Percentiles rank a stretch among this genome's conserved stretches.
These are phyloP conservation scores for Lagenaria siceraria DNA, from an alignment of 306 rosid species.

Conservation along the genomic window DNA sequence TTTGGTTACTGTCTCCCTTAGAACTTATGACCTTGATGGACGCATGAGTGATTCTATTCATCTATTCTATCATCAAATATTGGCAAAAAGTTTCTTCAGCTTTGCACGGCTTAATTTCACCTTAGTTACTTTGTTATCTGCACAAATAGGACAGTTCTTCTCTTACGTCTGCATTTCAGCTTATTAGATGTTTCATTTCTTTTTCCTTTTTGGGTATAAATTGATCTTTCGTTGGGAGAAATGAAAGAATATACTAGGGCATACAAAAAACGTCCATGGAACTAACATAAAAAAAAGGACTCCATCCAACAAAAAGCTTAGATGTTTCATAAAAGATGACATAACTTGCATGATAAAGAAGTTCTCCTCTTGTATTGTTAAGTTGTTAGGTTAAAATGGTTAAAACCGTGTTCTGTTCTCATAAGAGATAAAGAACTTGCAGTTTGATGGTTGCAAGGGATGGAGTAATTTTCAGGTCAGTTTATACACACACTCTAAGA, in stretches of 20 bases:
- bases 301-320: no score
- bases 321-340: not conserved
- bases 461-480: not conserved
- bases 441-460: not conserved
- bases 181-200: not conserved
- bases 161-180: not conserved
- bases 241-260: no score
- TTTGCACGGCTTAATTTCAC: not conserved
- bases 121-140: not conserved
- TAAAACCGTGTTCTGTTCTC: not conserved
- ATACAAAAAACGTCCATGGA: no score
- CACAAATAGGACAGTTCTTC: not conserved
- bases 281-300: no score
- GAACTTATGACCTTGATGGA: not conserved
- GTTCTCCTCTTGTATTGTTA: not conserved
- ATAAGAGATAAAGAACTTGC: not conserved
- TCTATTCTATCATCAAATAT: not conserved
- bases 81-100: not conserved
- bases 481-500: not conserved
- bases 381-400: not conserved
- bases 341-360: not conserved
- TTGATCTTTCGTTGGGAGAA: no score
- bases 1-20: not conserved
- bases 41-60: not conserved
- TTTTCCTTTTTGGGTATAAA: no score